Conservation (phyloP, 768 basidiomycete genomes). For the Astraeus odoratus region DNA sequence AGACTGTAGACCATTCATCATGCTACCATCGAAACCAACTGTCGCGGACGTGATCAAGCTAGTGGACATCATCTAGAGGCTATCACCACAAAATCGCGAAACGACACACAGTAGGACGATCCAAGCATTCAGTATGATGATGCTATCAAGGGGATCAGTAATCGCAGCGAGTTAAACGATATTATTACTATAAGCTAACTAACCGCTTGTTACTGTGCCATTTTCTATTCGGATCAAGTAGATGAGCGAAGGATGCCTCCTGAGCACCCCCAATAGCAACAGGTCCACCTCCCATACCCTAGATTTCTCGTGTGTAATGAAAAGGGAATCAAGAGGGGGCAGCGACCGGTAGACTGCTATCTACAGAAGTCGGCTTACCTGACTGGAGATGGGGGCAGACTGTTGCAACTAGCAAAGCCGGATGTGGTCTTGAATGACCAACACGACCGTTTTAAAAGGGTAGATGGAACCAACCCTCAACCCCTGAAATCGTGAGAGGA, state of each 20-base stretch:
- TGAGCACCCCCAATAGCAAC: slow-evolving; percentile 29
- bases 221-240: too few species aligned
- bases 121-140: slow-evolving; percentile 63
- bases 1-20: slow-evolving; percentile 78
- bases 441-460: too few species aligned
- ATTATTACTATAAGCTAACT: slow-evolving; percentile 5
- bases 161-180: not conserved
- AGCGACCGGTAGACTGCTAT: too few species aligned
- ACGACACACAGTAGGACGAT: slow-evolving; percentile 52
- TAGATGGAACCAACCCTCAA: too few species aligned
- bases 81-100: not conserved
- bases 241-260: slow-evolving; percentile 39
- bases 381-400: too few species aligned
- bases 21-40: slow-evolving; percentile 69
- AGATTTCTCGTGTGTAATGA: too few species aligned
- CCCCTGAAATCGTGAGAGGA: too few species aligned
- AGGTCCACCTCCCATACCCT: slow-evolving; percentile 50
- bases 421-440: too few species aligned
- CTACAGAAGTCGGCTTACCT: too few species aligned
- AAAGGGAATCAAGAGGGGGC: too few species aligned
- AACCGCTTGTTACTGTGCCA: too few species aligned
- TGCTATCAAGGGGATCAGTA: slow-evolving; percentile 25
- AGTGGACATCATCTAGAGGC: not conserved
- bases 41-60: slow-evolving; percentile 72
- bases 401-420: too few species aligned